phyloP scores from a whole-genome alignment of 2,329 filamentous ascomycete genomes.

The Aspergillus uvarum region DNA sequence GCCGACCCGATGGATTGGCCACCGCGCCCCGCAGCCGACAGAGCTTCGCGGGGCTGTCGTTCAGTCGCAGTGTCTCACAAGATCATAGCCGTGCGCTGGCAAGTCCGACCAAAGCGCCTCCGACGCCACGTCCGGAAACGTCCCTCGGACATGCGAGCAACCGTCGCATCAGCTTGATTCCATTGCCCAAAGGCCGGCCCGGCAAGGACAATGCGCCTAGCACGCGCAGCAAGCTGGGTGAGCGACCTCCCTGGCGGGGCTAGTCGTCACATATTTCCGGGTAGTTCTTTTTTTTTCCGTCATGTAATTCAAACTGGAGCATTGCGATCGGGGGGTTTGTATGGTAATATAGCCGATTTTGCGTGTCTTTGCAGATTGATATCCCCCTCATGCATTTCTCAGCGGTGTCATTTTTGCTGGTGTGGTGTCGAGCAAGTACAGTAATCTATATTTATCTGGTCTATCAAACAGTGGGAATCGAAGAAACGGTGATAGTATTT shows the following conservation, averaged over 20 bases:
- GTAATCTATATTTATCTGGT: too few species aligned
- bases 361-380: slow-evolving; percentile 19
- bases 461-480: too few species aligned
- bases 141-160: slow-evolving; percentile 40
- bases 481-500: too few species aligned
- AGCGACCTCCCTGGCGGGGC: slow-evolving; percentile 41
- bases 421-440: too few species aligned
- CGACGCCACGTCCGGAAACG: slow-evolving; percentile 39
- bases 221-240: slow-evolving; percentile 27
- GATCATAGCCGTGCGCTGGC: slow-evolving; percentile 18
- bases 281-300: slow-evolving; percentile 8
- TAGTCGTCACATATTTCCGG: slow-evolving; percentile 20
- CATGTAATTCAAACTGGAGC: slow-evolving; percentile 6
- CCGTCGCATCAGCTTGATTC: slow-evolving; percentile 43
- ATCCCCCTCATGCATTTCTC: slow-evolving; percentile 21
- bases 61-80: slow-evolving; percentile 31
- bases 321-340: slow-evolving; percentile 14
- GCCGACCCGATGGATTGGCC: slow-evolving; percentile 26
- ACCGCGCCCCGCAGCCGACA: slow-evolving; percentile 39
- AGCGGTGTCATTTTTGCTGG: not conserved
- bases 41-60: slow-evolving; percentile 38
- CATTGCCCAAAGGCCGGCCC: slow-evolving; percentile 33
- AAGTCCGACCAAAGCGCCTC: slow-evolving; percentile 31
- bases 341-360: slow-evolving; percentile 18
- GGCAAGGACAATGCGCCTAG: slow-evolving; percentile 31